phyloP scores from a whole-genome alignment of 164 flowering plant genomes.

The Vitis labrusca region DNA sequence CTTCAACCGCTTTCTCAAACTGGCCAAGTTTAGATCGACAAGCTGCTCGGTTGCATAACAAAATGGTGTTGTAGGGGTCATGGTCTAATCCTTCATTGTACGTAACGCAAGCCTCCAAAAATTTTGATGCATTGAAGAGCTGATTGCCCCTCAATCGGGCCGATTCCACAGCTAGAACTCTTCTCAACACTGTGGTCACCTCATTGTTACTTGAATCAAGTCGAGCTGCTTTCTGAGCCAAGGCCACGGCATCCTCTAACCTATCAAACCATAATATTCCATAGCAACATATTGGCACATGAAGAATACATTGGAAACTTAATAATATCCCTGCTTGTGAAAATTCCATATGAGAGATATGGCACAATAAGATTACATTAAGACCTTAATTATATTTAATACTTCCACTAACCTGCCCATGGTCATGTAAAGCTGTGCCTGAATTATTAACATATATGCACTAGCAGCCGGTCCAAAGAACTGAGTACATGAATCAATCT shows the following conservation, averaged over 20 bases:
- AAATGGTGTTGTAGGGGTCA: conserved; percentile 68
- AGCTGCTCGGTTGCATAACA: conserved; percentile 84
- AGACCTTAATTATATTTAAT: not conserved
- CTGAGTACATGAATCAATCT: conserved; percentile 36
- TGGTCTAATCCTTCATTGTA: conserved; percentile 71
- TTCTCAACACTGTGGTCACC: conserved; percentile 28
- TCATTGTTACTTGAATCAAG: conserved; percentile 60
- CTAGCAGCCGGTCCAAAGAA: conserved; percentile 45
- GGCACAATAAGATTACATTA: not conserved
- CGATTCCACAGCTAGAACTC: conserved; percentile 41
- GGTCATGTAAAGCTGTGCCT: conserved; percentile 65
- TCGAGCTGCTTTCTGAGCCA: conserved; percentile 51
- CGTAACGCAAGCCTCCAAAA: conserved; percentile 52
- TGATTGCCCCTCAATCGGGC: conserved; percentile 72
- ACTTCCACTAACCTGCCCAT: conserved; percentile 68
- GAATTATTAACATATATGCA: conserved; percentile 33
- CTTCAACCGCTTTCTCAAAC: conserved; percentile 78
- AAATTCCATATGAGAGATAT: no score
- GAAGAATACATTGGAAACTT: not conserved
- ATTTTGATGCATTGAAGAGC: conserved; percentile 63
- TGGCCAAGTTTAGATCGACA: conserved; percentile 70
- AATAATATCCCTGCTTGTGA: no score
- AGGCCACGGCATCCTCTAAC: conserved; percentile 67
- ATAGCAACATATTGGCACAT: not conserved
- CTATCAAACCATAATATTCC: conserved; percentile 25